Conservation (phyloP, 2,329 filamentous ascomycete species). For the Passalora sequoiae region DNA sequence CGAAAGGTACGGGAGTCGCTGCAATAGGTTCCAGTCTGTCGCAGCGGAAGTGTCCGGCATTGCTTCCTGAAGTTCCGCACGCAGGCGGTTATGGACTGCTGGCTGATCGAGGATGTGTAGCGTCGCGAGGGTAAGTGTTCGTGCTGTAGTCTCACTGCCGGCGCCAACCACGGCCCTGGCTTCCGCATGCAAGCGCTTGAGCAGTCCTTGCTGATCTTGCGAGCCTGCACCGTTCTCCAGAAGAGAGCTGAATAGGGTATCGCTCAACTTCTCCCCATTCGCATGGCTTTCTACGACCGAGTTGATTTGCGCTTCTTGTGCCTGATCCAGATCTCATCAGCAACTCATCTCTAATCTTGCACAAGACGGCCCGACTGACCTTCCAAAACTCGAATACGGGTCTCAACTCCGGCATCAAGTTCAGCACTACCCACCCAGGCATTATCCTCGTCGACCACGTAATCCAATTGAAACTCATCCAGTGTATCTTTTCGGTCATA, state of each 20-base stretch:
- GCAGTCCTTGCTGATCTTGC: slow-evolving; percentile 29
- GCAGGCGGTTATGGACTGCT: slow-evolving; percentile 32
- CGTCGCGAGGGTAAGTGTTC: slow-evolving; percentile 39
- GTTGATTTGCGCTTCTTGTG: slow-evolving; percentile 1
- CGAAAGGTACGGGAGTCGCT: slow-evolving; percentile 21
- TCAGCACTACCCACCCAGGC: neutral
- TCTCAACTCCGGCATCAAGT: neutral
- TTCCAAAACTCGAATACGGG: slow-evolving; percentile 1
- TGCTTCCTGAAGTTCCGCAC: slow-evolving; percentile 34
- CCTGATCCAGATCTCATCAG: slow-evolving; percentile 1
- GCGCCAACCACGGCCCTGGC: slow-evolving; percentile 43
- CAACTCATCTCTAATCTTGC: neutral
- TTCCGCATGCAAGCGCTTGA: slow-evolving; percentile 38
- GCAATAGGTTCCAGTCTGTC: slow-evolving; percentile 9
- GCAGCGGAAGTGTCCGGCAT: slow-evolving; percentile 11
- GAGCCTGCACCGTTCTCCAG: slow-evolving; percentile 17
- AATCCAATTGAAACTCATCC: neutral
- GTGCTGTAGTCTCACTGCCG: slow-evolving; percentile 43
- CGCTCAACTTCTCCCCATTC: slow-evolving; percentile 5
- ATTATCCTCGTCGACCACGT: neutral
- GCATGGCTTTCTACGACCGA: neutral
- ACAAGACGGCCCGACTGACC: neutral
- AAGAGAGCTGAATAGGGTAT: slow-evolving; percentile 12
- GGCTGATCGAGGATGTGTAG: slow-evolving; percentile 40
- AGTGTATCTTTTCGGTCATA: neutral